Percentiles rank a stretch among this genome's conserved stretches.
Conservation (phyloP, 352 stramenopile genomes). For the Globisporangium middletonii region DNA sequence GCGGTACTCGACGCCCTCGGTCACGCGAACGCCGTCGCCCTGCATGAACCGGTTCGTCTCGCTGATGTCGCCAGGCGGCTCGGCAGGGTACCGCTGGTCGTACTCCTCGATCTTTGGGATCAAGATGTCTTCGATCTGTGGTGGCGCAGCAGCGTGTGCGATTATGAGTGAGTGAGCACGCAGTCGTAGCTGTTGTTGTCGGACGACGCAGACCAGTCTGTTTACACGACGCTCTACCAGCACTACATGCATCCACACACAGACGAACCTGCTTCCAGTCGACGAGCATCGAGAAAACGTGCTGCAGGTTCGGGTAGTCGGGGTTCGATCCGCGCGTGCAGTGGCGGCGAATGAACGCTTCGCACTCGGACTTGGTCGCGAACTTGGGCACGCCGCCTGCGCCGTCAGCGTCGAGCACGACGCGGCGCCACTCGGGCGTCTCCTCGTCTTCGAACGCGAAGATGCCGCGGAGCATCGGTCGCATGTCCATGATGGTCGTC, state of each 20-base stretch:
- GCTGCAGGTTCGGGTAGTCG: constrained; percentile 86
- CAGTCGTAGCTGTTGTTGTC: too few relatives aligned
- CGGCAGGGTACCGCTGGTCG: constrained; percentile 51
- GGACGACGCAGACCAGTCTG: too few relatives aligned
- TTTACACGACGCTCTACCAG: neutral
- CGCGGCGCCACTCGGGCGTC: constrained; percentile 67
- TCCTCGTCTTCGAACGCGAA: constrained; percentile 87
- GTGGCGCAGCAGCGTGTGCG: neutral
- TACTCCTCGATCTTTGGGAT: constrained; percentile 78
- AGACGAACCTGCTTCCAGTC: constrained; percentile 66
- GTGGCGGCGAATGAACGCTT: constrained; percentile 84
- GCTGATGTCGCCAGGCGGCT: constrained; percentile 28
- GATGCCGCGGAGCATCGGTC: constrained; percentile 71
- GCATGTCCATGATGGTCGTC: constrained; percentile 23
- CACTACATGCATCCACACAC: neutral
- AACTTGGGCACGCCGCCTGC: constrained; percentile 81
- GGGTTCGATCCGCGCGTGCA: constrained; percentile 88
- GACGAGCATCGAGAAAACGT: constrained; percentile 91
- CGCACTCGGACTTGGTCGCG: constrained; percentile 81
- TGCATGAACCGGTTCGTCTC: constrained; percentile 62
- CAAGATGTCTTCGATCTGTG: constrained; percentile 55
- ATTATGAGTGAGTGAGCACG: neutral
- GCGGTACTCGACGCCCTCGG: constrained; percentile 63
- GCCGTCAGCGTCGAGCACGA: constrained; percentile 54
- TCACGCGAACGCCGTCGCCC: constrained; percentile 40